Evolutionary conservation across 1,284 basidiomycete genomes (phyloP).

Genomic region (Melampsora larici-populina): DNA sequence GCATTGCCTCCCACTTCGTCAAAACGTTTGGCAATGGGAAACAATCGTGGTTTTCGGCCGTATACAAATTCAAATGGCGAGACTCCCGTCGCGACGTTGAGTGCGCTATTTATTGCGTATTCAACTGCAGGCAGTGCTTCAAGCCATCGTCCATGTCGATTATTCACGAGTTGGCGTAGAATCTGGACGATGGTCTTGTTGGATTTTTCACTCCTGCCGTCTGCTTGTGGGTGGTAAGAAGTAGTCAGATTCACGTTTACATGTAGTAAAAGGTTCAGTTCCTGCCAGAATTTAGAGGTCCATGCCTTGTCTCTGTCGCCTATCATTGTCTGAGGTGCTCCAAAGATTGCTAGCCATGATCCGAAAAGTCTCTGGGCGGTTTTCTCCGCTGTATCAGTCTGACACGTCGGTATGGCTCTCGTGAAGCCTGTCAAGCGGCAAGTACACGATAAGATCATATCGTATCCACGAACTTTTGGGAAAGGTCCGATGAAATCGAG

Average conservation of each 20-base stretch:
- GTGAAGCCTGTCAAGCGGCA: no score
- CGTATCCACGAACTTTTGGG: no score
- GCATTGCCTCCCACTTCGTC: not conserved
- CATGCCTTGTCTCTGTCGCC: slow-evolving; percentile 49
- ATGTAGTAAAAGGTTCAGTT: slow-evolving; percentile 22
- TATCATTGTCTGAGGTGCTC: slow-evolving; percentile 48
- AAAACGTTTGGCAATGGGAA: no score
- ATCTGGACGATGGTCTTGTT: no score
- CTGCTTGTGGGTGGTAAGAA: slow-evolving; percentile 48
- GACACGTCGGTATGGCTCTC: not conserved
- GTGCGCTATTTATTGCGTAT: slow-evolving; percentile 45
- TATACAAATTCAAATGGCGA: slow-evolving; percentile 44
- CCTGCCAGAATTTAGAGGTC: slow-evolving; percentile 48
- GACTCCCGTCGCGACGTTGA: slow-evolving; percentile 45
- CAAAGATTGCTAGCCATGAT: no score
- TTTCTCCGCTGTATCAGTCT: no score
- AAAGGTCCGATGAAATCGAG: not conserved
- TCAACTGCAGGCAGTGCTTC: no score
- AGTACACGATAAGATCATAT: no score
- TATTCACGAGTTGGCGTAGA: no score
- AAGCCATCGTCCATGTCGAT: no score
- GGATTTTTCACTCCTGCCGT: no score
- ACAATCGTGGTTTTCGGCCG: slow-evolving; percentile 39
- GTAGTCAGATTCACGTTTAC: not conserved
- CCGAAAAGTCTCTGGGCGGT: not conserved